phyloP scores from a whole-genome alignment of 2,329 filamentous ascomycete genomes.

The Bipolaris victoriae region DNA sequence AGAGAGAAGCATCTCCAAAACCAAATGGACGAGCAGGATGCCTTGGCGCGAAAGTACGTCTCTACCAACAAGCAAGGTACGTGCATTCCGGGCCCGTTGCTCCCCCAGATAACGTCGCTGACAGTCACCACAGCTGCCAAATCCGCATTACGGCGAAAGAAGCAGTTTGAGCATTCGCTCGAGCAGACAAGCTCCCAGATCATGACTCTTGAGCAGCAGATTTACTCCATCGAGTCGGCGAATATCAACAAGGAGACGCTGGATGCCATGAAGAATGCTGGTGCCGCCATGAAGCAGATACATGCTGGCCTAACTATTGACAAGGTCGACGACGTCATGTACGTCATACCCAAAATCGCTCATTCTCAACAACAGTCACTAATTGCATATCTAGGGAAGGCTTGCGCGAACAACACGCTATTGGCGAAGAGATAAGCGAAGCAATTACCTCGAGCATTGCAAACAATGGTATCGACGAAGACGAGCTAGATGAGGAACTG shows the following conservation, averaged over 20 bases:
- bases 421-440: constrained; percentile 90
- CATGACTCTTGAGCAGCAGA: constrained; percentile 89
- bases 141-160: constrained; percentile 89
- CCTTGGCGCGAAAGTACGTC: constrained; percentile 85
- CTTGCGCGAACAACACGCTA: constrained; percentile 86
- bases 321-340: constrained; percentile 96
- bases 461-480: constrained; percentile 80
- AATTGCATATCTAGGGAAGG: constrained; percentile 69
- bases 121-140: constrained; percentile 72
- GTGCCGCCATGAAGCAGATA: constrained; percentile 89
- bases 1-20: constrained; percentile 87
- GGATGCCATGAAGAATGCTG: constrained; percentile 89
- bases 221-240: constrained; percentile 94
- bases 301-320: constrained; percentile 89
- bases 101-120: not conserved
- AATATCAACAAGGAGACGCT: constrained; percentile 99
- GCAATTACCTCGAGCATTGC: constrained; percentile 75
- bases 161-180: constrained; percentile 87
- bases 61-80: constrained; percentile 88
- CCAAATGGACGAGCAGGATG: constrained; percentile 92
- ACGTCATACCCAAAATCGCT: constrained; percentile 52
- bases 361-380: not conserved
- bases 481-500: constrained; percentile 83
- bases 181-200: constrained; percentile 92
- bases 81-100: constrained; percentile 50